These are phyloP conservation scores for Scenedesmus sp. DNA, from an alignment of 163 green algal species.

Conservation along the genomic window DNA sequence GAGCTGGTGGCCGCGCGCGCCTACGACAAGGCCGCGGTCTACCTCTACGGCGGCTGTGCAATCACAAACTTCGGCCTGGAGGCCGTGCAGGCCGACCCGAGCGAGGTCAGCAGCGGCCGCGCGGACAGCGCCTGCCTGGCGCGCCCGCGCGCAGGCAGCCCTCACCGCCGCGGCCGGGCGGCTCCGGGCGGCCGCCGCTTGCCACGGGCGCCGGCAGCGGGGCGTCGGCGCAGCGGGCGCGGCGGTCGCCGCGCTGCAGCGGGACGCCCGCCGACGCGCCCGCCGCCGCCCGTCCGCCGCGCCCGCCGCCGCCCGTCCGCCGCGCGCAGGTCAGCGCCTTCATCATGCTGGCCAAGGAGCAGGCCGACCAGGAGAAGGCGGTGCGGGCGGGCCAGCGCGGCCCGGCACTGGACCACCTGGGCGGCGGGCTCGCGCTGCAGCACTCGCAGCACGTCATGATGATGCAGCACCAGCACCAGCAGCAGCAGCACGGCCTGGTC, in stretches of 20 bases:
- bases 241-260: background rate
- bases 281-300: no score
- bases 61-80: conserved; percentile 42
- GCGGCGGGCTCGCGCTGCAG: no score
- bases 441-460: no score
- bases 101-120: conserved; percentile 8
- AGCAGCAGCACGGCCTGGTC: no score
- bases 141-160: no score
- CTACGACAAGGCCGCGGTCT: conserved; percentile 83
- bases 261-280: background rate
- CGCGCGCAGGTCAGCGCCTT: conserved; percentile 30
- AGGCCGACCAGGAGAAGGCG: conserved; percentile 35
- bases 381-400: no score
- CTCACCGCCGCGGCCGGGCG: no score
- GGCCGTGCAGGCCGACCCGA: background rate
- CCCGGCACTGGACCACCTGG: no score
- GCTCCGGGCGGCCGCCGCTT: background rate
- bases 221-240: no score
- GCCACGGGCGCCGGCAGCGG: background rate
- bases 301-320: no score
- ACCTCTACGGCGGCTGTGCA: conserved; percentile 18
- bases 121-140: background rate
- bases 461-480: no score
- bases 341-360: conserved; percentile 29
- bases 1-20: conserved; percentile 82